Evolutionary conservation across 139 green algal genomes (phyloP), one percentile per base, ranked within the genome.

Genomic region (Asterochloris sp.): DNA sequence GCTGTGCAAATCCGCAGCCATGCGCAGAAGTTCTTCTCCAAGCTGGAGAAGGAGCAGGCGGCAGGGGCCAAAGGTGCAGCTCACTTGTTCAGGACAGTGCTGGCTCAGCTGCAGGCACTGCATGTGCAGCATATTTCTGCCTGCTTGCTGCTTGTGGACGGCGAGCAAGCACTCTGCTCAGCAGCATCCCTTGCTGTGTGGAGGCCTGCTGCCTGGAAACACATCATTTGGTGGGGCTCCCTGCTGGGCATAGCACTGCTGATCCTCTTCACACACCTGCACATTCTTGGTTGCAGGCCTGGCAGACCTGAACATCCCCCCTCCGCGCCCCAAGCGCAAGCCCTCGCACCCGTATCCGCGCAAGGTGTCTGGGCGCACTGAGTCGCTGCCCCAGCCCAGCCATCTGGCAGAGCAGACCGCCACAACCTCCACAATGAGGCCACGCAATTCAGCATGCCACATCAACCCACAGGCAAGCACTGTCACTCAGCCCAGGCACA

Each of bases 1-100:
- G 91, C 96, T 6, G 93, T 99, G 38, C 96, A 99, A 79, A 98
- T 99, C 69, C 89, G 96, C 12, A 96, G 90, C 27, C 96, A 99
- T 78, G 96, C 96, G 0, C 96, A 99, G 75, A 98, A 98, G 87
- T 97, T 96, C 74, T 97, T 98, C 71, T 83, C 82, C 82, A 97
- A 97, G 80, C 47, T 97, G 8, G 90, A 95, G 67, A 89, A 91
- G 81, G 60, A 88, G 78, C 69, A 81, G 66, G 11, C 60, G 47
- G 62, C 76, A 2, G 73, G 76, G n/a, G 62, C 62, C n/a, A 84
- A 81, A 28, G 78, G 61, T 38, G 79, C 68, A 62, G 79, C 12
- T 4, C 1, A 12, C 54, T 11, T 63, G 13, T 62, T 78, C 17
- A 54, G 38, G 38, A 54, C 38, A 54, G 38, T 54, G 38, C 38